A percentile compares a stretch with the other conserved stretches of the same genome.
phyloP scores from a whole-genome alignment of 495 filamentous ascomycete genomes.

The Amphirosellinia nigrospora region DNA sequence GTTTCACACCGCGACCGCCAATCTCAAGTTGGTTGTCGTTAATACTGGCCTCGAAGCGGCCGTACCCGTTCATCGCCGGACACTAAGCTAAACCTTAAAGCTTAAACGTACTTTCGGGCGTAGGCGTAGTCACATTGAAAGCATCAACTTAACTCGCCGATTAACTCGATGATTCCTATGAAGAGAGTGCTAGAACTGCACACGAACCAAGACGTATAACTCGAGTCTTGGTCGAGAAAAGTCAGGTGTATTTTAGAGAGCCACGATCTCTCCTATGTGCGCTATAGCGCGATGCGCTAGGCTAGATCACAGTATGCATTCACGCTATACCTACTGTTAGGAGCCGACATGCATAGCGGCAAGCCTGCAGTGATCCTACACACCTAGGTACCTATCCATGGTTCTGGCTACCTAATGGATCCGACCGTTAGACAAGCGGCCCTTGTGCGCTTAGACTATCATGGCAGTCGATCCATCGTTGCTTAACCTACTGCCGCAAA shows the following conservation, averaged over 20 bases:
- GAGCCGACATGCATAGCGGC: conserved; percentile 1
- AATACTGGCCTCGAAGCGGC: neutral
- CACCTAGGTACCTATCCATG: too few relatives aligned
- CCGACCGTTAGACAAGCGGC: neutral
- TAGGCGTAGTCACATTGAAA: too few relatives aligned
- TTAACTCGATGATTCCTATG: neutral
- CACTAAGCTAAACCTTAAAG: neutral
- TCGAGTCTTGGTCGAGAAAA: neutral
- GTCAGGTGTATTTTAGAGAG: neutral
- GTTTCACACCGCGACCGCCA: neutral
- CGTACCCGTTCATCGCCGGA: neutral
- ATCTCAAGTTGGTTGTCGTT: neutral
- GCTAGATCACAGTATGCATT: neutral
- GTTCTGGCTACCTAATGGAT: neutral
- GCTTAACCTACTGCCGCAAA: neutral
- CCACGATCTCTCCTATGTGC: neutral
- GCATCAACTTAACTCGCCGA: neutral
- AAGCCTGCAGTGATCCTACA: neutral
- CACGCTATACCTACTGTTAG: neutral
- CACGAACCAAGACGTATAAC: neutral
- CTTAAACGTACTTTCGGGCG: neutral
- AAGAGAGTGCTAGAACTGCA: neutral
- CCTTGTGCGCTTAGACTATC: neutral
- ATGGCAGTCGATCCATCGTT: neutral
- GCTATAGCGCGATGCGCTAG: neutral